Evolutionary conservation across 2,329 filamentous ascomycete genomes (phyloP).

Genomic region (Furcasterigmium sp.): DNA sequence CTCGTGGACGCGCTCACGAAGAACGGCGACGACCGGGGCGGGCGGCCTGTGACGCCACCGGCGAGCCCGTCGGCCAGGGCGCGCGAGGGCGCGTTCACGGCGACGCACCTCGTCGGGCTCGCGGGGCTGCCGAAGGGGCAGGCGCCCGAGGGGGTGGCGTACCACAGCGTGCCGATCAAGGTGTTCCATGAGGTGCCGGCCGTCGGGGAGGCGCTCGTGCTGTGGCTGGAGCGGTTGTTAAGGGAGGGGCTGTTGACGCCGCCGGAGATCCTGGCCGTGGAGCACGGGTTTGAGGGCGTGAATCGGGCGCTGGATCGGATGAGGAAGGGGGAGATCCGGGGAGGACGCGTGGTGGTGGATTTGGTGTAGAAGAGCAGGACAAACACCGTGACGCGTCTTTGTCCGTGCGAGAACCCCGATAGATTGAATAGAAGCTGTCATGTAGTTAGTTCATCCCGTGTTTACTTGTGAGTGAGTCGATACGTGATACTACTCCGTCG

Average conservation of each 20-base stretch:
- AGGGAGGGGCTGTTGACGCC: slow-evolving; percentile 45
- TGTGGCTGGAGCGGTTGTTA: slow-evolving; percentile 65
- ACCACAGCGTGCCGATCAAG: slow-evolving; percentile 70
- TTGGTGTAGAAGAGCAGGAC: too few species aligned
- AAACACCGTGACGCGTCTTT: too few species aligned
- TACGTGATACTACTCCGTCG: too few species aligned
- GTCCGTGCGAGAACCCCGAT: too few species aligned
- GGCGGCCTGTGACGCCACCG: slow-evolving; percentile 14
- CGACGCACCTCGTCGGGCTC: slow-evolving; percentile 59
- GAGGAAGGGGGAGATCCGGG: slow-evolving; percentile 60
- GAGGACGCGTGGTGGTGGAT: slow-evolving; percentile 63
- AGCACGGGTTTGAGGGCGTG: slow-evolving; percentile 60
- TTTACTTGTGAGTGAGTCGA: too few species aligned
- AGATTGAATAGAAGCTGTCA: too few species aligned
- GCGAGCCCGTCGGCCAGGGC: slow-evolving; percentile 33
- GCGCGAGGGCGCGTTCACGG: slow-evolving; percentile 15
- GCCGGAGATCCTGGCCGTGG: slow-evolving; percentile 61
- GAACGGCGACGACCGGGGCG: slow-evolving; percentile 1
- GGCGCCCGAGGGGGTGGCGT: slow-evolving; percentile 36
- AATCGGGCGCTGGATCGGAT: slow-evolving; percentile 63
- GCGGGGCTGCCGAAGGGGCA: slow-evolving; percentile 59
- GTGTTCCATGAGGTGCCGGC: slow-evolving; percentile 64
- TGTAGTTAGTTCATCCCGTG: too few species aligned
- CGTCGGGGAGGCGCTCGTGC: slow-evolving; percentile 57
- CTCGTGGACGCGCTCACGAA: slow-evolving; percentile 47